Conservation (phyloP, 176 grass and related monocot species). For the Oryza australiensis region DNA sequence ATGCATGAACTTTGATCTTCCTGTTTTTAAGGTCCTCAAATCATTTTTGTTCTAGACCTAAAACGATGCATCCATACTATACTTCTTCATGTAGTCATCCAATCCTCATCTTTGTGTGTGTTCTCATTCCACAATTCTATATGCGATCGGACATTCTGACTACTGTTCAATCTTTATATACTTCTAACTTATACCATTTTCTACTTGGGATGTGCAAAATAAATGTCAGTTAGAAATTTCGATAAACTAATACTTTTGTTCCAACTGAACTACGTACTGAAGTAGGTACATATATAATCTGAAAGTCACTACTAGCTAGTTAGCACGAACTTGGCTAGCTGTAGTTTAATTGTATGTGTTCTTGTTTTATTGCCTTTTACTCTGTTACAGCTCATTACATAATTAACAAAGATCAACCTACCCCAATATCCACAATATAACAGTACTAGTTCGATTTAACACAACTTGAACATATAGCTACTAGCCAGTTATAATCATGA, state of each 20-base stretch:
- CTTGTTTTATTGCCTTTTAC: background rate
- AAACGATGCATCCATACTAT: background rate
- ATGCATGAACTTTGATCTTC: too few relatives aligned
- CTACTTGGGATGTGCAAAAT: background rate
- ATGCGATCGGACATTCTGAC: background rate
- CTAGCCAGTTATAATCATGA: background rate
- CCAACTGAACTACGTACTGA: background rate
- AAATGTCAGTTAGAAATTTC: background rate
- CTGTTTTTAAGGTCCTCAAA: too few relatives aligned
- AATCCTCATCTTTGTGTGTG: background rate
- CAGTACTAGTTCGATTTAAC: background rate
- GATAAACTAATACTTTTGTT: background rate
- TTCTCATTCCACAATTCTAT: background rate
- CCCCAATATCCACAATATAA: background rate
- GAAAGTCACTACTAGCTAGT: background rate
- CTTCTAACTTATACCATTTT: background rate
- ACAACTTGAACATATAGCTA: background rate
- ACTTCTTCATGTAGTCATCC: background rate
- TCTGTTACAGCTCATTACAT: background rate
- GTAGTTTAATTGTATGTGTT: too few relatives aligned
- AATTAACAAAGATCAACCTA: background rate
- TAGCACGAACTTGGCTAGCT: background rate
- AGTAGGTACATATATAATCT: background rate
- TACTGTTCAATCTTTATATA: background rate
- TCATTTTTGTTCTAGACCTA: background rate